Base-by-base conservation (phyloP, 306 rosid species). In the Nissolia schottii region DNA sequence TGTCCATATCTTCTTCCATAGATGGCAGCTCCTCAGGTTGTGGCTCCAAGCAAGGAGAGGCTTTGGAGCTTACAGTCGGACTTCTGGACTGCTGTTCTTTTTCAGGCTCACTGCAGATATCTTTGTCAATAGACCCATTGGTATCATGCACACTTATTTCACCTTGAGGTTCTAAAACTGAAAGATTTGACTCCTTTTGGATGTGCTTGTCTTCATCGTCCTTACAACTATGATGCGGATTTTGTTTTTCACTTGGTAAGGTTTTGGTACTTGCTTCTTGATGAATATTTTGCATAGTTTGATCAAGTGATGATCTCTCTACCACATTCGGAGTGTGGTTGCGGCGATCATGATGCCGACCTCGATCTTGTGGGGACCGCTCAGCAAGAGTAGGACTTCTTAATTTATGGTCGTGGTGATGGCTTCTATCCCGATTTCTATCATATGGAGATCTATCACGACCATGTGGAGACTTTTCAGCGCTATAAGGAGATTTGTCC, bases 1-100 rank as follows among this genome's bases (percentile, higher is more conserved):
- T 95, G 83, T 95, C 99, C 99, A 95, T 95, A 67, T 95, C 99
- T 82, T 95, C 99, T 78, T 95, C 99, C 99, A 95, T 95, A 2
- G 97, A 91, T 78, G 85, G 90, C 64, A 84, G 83, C 85, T 92
- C 99, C 66, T 88, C 99, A 10, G 80, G 81, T 71, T 82, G 80
- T 63, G 84, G 83, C 67, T 63, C 90, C 49, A 70, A 51, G 40
- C 19, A 70, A 50, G 89, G 82, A 62, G 82, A 70, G 74, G 84
- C 97, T 70, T 66, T 79, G 81, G 55, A 67, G 64, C 63, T 61
- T 50, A 81, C 71, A 59, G 82, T 59, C 37, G 97, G 90, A 79
- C 90, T 85, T 80, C 89, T 71, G 67, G 80, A 29, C 74, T 24
- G 80, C 68, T 80, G 90, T 57, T 83, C 93, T 83, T 85, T 83